Evolutionary conservation across 768 basidiomycete species (phyloP), one percentile per base, ranked within the genome.

Genomic region (Amanita molliuscula): DNA sequence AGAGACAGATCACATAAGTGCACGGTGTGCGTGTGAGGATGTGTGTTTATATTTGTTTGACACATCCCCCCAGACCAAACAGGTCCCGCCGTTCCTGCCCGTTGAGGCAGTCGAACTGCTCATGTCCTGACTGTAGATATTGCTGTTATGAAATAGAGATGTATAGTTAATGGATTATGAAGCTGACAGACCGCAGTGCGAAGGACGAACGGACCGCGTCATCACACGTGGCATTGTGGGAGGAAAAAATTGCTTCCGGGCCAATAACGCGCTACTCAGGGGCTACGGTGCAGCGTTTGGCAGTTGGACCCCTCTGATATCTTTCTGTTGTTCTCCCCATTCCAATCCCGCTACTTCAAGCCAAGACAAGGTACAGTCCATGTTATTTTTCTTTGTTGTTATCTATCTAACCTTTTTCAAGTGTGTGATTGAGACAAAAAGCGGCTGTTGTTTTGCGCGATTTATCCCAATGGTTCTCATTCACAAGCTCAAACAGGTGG

Each of bases 181-280:
- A 34, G 31, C n/a, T 46, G 16, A 33, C 23, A 34, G 34, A 26
- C 15, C 34, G 44, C 42, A 47, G 47, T 38, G 20, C 13, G 5
- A 15, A n/a, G 3, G 34, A 28, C 23, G 42, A 44, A 21, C 9
- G 26, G 10, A 23, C 25, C 21, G n/a, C 23, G 25, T 16, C 13
- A 37, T 15, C 28, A 38, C 61, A 62, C 61, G 59, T 62, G 61
- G 51, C 35, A 42, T 54, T 57, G 56, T 41, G 55, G 55, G 49
- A 50, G 34, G 34, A 59, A 57, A 61, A 62, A 58, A 53, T 57
- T 55, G 54, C 59, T 53, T 61, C 59, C 59, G 59, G 52, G 26
- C 42, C 23, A 44, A 26, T 44, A 54, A 45, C 50, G 41, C 52
- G 36, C 47, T 16, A 53, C 56, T 62, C 61, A 62, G 61, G 61